These are phyloP conservation scores for Eucalyptus sp. DNA, from an alignment of 345 rosid genomes.

Conservation along the genomic window DNA sequence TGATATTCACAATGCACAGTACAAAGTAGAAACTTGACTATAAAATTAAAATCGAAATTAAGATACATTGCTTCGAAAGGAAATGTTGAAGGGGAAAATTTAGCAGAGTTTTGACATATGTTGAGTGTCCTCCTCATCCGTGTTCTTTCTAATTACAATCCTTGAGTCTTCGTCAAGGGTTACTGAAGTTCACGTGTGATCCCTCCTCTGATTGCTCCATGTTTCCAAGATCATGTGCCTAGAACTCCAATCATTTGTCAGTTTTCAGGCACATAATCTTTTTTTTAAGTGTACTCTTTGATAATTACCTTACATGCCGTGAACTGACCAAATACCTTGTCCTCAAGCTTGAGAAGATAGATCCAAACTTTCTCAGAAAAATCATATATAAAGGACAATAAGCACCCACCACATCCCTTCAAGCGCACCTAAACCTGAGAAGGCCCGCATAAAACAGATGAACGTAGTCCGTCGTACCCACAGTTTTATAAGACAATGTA, in stretches of 20 bases:
- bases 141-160: background rate
- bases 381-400: background rate
- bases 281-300: background rate
- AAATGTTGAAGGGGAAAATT: background rate
- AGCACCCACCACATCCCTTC: background rate
- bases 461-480: background rate
- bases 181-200: background rate
- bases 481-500: background rate
- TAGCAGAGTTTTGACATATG: background rate
- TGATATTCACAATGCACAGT: background rate
- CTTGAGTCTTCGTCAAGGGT: background rate
- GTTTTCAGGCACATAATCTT: background rate
- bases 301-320: background rate
- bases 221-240: background rate
- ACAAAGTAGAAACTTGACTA: background rate
- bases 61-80: background rate
- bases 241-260: background rate
- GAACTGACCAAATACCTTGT: background rate
- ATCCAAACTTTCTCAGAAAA: background rate
- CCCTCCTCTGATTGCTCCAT: background rate
- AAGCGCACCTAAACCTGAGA: background rate
- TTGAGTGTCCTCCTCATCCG: background rate
- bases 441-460: background rate
- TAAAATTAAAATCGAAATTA: background rate
- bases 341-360: background rate